Evolutionary conservation across 805 yeast species (phyloP).

Genomic region (Teunomyces gatunensis): DNA sequence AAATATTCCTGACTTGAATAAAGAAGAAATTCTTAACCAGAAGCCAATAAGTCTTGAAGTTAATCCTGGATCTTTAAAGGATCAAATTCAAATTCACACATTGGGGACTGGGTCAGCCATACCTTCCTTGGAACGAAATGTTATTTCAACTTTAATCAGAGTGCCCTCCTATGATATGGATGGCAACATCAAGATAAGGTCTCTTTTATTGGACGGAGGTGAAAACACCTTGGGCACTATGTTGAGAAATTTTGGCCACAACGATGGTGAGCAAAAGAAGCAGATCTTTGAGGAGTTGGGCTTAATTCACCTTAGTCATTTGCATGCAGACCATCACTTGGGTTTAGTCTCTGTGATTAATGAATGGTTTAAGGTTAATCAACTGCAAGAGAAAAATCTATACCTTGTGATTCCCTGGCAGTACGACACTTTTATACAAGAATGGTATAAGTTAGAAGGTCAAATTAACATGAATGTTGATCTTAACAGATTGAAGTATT

Average conservation of each 20-base stretch:
- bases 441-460: slow-evolving; percentile 58
- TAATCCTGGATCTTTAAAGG: slow-evolving; percentile 27
- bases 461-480: slow-evolving; percentile 24
- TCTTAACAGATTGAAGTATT: slow-evolving; percentile 44
- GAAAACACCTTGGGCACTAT: slow-evolving; percentile 84
- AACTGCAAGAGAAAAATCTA: slow-evolving; percentile 33
- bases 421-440: slow-evolving; percentile 61
- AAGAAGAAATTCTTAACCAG: slow-evolving; percentile 15
- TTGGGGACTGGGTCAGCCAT: slow-evolving; percentile 93
- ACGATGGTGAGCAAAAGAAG: slow-evolving; percentile 31
- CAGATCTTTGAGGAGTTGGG: slow-evolving; percentile 58
- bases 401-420: slow-evolving; percentile 75
- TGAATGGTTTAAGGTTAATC: slow-evolving; percentile 58
- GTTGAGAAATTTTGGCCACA: slow-evolving; percentile 55
- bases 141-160: slow-evolving; percentile 73
- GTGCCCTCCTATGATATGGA: slow-evolving; percentile 47
- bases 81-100: slow-evolving; percentile 66
- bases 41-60: slow-evolving; percentile 19
- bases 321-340: slow-evolving; percentile 96
- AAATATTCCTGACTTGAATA: slow-evolving; percentile 12
- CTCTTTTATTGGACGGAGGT: slow-evolving; percentile 86
- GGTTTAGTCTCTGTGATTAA: slow-evolving; percentile 71
- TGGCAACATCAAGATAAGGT: slow-evolving; percentile 29
- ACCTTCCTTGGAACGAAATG: slow-evolving; percentile 84
- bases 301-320: slow-evolving; percentile 74